Percentiles rank a stretch among this genome's conserved stretches.
These are phyloP conservation scores for Tricholomella constricta DNA, from an alignment of 768 basidiomycete genomes.

Conservation along the genomic window DNA sequence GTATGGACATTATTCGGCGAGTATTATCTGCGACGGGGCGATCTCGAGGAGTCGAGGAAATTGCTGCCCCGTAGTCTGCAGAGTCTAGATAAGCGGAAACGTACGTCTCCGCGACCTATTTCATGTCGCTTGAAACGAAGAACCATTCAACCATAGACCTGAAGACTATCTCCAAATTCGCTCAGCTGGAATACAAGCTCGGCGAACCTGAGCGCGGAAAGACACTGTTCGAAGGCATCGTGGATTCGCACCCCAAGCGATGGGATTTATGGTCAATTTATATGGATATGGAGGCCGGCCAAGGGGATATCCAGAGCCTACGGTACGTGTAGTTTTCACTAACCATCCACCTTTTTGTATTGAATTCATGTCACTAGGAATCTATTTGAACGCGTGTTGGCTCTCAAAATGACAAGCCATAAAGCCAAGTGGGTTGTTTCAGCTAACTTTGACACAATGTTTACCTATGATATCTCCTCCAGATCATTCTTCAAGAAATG, in stretches of 20 bases:
- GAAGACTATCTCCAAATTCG: slow-evolving; percentile 94
- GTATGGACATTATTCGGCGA: slow-evolving; percentile 92
- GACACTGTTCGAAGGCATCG: slow-evolving; percentile 94
- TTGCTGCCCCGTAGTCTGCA: slow-evolving; percentile 87
- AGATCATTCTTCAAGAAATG: slow-evolving; percentile 98
- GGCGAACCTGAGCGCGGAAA: slow-evolving; percentile 95
- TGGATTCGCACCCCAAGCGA: slow-evolving; percentile 93
- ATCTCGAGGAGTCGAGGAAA: slow-evolving; percentile 79
- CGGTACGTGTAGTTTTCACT: slow-evolving; percentile 46
- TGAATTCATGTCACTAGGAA: slow-evolving; percentile 48
- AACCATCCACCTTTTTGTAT: background rate
- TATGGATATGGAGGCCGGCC: slow-evolving; percentile 91
- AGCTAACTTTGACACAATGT: slow-evolving; percentile 1
- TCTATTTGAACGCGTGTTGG: slow-evolving; percentile 83
- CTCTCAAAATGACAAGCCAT: slow-evolving; percentile 88
- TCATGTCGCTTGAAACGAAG: background rate
- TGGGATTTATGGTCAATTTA: slow-evolving; percentile 97
- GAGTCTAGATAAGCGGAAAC: slow-evolving; percentile 91
- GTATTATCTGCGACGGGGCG: slow-evolving; percentile 71
- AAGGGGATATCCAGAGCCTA: slow-evolving; percentile 75
- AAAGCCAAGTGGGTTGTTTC: slow-evolving; percentile 83
- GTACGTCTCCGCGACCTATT: slow-evolving; percentile 48
- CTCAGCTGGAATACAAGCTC: slow-evolving; percentile 91
- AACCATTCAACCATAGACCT: slow-evolving; percentile 57
- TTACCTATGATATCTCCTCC: slow-evolving; percentile 14